These are phyloP conservation scores for Daldinia sp. DNA, from an alignment of 2,329 filamentous ascomycete species.

Conservation along the genomic window DNA sequence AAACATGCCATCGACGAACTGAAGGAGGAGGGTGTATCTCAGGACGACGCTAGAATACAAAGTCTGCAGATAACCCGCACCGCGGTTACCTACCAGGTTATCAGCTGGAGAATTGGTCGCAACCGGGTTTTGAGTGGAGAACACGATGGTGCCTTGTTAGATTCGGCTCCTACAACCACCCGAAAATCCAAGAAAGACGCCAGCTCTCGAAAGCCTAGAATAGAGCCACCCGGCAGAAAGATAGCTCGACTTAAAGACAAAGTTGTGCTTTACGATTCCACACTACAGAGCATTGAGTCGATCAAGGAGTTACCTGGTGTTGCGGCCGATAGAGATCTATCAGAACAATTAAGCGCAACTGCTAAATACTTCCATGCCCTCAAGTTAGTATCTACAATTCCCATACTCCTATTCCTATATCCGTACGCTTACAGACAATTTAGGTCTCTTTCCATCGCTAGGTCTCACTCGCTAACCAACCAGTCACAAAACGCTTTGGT, in stretches of 20 bases:
- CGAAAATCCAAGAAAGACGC: slow-evolving; percentile 64
- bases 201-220: slow-evolving; percentile 51
- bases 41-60: slow-evolving; percentile 88
- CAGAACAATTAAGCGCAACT: slow-evolving; percentile 80
- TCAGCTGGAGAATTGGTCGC: slow-evolving; percentile 93
- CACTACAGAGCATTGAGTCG: slow-evolving; percentile 87
- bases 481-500: slow-evolving; percentile 83
- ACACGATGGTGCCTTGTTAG: slow-evolving; percentile 74
- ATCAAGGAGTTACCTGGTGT: slow-evolving; percentile 91
- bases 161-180: slow-evolving; percentile 55
- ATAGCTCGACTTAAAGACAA: slow-evolving; percentile 84
- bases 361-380: slow-evolving; percentile 86
- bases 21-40: slow-evolving; percentile 80
- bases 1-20: slow-evolving; percentile 94
- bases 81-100: slow-evolving; percentile 91
- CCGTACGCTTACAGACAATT: slow-evolving; percentile 24
- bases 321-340: slow-evolving; percentile 79
- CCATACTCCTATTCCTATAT: not conserved
- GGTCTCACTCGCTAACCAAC: slow-evolving; percentile 79
- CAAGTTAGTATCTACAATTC: slow-evolving; percentile 65
- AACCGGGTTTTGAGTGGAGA: slow-evolving; percentile 89
- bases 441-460: slow-evolving; percentile 83
- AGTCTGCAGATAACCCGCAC: slow-evolving; percentile 91
- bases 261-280: slow-evolving; percentile 89
- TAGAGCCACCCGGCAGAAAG: slow-evolving; percentile 75